A percentile compares a stretch with the other conserved stretches of the same genome.
These are phyloP conservation scores for Typha latifolia DNA, from an alignment of 176 grass and related monocot genomes.

Conservation along the genomic window DNA sequence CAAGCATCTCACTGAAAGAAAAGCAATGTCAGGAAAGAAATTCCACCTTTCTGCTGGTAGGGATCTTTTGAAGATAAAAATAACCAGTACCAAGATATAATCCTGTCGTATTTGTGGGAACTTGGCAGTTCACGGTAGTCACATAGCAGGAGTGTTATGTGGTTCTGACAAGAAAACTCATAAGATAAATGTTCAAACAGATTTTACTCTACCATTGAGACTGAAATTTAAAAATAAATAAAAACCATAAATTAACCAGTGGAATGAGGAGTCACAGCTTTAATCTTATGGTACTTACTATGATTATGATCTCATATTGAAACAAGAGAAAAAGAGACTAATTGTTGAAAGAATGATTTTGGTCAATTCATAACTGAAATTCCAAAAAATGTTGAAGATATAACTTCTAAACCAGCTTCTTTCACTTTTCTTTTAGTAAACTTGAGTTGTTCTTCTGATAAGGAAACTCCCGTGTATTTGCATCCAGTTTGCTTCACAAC, in stretches of 20 bases:
- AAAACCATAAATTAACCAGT: too few relatives aligned
- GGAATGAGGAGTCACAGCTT: too few relatives aligned
- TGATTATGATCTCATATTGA: too few relatives aligned
- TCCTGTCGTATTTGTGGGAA: slow-evolving; percentile 48
- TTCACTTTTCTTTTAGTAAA: slow-evolving; percentile 50
- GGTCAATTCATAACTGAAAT: too few relatives aligned
- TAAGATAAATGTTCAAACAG: not conserved
- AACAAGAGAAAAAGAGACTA: too few relatives aligned
- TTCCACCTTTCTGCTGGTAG: not conserved
- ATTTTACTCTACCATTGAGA: not conserved
- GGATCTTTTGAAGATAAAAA: not conserved
- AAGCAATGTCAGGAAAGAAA: not conserved
- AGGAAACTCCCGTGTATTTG: slow-evolving; percentile 83
- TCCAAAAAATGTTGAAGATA: not conserved
- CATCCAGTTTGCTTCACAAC: slow-evolving; percentile 71
- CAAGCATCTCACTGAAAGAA: slow-evolving; percentile 66
- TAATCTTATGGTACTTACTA: too few relatives aligned
- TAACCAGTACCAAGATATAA: slow-evolving; percentile 65
- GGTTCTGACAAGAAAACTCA: slow-evolving; percentile 33
- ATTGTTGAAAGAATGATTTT: too few relatives aligned
- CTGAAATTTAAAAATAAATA: too few relatives aligned
- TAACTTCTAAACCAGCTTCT: slow-evolving; percentile 68
- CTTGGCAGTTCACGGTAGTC: slow-evolving; percentile 71
- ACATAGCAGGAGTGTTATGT: slow-evolving; percentile 58
- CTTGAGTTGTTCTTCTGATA: slow-evolving; percentile 73